phyloP scores from a whole-genome alignment of 2,329 filamentous ascomycete genomes.

The Aphanoascus verrucosus region DNA sequence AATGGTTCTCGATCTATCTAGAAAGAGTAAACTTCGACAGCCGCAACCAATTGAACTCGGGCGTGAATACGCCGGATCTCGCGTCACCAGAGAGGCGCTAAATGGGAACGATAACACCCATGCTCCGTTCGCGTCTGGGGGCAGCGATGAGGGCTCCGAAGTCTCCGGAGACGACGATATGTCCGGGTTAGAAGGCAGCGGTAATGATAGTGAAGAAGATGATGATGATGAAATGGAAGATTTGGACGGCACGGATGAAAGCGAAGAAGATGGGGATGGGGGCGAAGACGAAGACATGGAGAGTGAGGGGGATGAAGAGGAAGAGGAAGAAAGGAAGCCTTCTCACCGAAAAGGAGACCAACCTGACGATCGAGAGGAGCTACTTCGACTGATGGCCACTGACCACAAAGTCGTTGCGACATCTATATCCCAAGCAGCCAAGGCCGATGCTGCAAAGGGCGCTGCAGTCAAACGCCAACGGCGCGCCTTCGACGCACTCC shows the following conservation, averaged over 20 bases:
- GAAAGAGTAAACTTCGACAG: constrained; percentile 73
- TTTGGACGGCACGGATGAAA: background rate
- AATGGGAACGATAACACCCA: constrained; percentile 45
- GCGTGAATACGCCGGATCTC: constrained; percentile 66
- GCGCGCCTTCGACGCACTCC: constrained; percentile 71
- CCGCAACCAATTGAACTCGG: constrained; percentile 59
- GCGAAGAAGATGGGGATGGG: constrained; percentile 20
- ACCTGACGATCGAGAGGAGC: constrained; percentile 43
- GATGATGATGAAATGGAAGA: constrained; percentile 10
- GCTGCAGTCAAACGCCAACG: constrained; percentile 76
- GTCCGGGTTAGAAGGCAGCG: constrained; percentile 14
- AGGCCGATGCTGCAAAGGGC: constrained; percentile 74
- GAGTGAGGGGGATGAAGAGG: constrained; percentile 21
- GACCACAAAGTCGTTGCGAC: constrained; percentile 57
- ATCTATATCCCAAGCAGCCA: constrained; percentile 55
- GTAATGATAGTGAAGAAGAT: constrained; percentile 29
- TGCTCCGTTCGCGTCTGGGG: constrained; percentile 31
- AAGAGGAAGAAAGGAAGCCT: constrained; percentile 20
- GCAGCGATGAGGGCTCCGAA: constrained; percentile 25
- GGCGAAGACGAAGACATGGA: constrained; percentile 25
- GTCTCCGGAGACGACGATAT: constrained; percentile 24
- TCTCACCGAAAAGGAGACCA: constrained; percentile 20
- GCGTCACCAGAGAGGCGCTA: constrained; percentile 59
- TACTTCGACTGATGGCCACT: constrained; percentile 57
- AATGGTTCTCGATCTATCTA: constrained; percentile 22